These are phyloP conservation scores for Madurella mycetomatis DNA, from an alignment of 2,329 filamentous ascomycete species.

Conservation along the genomic window DNA sequence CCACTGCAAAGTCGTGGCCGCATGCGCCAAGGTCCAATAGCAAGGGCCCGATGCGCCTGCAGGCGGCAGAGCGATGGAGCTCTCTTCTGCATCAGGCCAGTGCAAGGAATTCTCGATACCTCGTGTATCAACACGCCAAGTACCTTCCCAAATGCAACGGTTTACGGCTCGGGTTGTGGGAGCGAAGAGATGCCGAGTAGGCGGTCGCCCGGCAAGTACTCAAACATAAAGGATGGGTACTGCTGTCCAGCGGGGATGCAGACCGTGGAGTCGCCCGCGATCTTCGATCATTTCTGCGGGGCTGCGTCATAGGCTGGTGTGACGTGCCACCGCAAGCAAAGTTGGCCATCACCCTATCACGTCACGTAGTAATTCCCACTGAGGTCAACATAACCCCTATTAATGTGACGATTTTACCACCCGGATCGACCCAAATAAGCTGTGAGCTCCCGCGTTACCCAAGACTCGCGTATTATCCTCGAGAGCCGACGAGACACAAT, in stretches of 20 bases:
- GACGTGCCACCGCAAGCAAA: constrained; percentile 1
- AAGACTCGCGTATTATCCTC: no score
- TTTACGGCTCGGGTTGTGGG: background rate
- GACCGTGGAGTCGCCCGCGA: no score
- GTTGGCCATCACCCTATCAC: constrained; percentile 4
- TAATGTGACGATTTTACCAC: background rate
- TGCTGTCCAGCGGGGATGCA: no score
- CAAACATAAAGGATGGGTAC: no score
- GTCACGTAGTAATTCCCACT: constrained; percentile 1
- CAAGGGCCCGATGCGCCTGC: background rate
- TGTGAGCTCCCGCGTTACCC: no score
- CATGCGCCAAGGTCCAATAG: background rate
- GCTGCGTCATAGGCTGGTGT: constrained; percentile 15
- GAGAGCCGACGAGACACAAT: no score
- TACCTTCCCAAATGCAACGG: background rate
- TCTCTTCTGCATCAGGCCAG: background rate
- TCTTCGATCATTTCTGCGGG: background rate
- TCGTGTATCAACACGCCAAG: background rate
- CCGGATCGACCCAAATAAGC: no score
- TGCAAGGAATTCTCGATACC: background rate
- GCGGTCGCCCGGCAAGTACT: no score
- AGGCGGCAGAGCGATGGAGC: no score
- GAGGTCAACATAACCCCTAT: background rate
- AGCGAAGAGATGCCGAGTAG: background rate
- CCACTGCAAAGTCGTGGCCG: background rate